A percentile compares a stretch with the other conserved stretches of the same genome.
Conservation (phyloP, 805 yeast species). For the Lipomyces orientalis region DNA sequence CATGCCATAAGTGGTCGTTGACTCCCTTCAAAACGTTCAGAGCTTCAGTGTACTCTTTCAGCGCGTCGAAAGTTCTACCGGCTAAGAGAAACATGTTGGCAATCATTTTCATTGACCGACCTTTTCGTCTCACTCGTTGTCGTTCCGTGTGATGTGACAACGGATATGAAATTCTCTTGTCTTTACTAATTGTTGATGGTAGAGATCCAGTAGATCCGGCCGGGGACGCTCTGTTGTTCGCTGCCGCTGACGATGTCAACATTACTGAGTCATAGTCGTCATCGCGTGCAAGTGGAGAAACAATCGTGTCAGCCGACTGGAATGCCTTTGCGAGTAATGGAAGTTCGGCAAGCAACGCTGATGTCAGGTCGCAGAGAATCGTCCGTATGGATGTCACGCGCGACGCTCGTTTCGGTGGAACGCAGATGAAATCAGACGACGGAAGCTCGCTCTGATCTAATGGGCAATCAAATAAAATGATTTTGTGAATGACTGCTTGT, state of each 20-base stretch:
- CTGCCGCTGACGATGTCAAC: conserved; percentile 15
- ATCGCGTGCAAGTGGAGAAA: conserved; percentile 38
- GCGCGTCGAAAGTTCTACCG: conserved; percentile 76
- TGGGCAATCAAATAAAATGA: conserved; percentile 60
- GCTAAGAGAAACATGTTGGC: conserved; percentile 81
- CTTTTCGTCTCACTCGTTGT: conserved; percentile 58
- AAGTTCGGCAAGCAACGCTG: conserved; percentile 65
- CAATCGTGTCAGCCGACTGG: conserved; percentile 36
- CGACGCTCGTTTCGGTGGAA: conserved; percentile 43
- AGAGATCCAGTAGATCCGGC: conserved; percentile 30
- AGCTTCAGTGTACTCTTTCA: conserved; percentile 77
- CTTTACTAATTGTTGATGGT: conserved; percentile 17
- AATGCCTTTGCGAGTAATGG: conserved; percentile 58
- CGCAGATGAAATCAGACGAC: conserved; percentile 27
- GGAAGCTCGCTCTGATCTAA: conserved; percentile 25
- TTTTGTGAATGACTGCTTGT: conserved; percentile 59
- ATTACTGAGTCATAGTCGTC: conserved; percentile 36
- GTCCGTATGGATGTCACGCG: conserved; percentile 58
- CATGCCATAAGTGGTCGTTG: conserved; percentile 86
- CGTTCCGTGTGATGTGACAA: conserved; percentile 43
- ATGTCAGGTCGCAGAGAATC: conserved; percentile 62
- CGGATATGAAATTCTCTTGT: conserved; percentile 28
- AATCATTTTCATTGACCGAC: conserved; percentile 74
- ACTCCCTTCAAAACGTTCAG: conserved; percentile 60
- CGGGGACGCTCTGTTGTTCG: conserved; percentile 18